Evolutionary conservation across 2,329 filamentous ascomycete genomes (phyloP).

Genomic region (Cordyceps javanica): DNA sequence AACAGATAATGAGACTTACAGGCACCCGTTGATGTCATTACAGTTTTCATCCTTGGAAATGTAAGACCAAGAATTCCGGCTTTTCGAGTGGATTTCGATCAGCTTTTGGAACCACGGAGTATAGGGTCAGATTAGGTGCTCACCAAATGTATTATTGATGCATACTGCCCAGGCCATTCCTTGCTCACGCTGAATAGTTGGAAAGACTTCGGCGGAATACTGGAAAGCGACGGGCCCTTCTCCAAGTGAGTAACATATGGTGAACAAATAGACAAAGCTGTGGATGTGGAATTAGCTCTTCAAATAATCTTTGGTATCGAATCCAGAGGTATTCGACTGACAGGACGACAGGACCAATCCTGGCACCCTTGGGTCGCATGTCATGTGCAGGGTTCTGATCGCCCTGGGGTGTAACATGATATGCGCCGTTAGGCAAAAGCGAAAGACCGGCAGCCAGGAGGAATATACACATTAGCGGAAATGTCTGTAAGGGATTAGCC

Average conservation of each 20-base stretch:
- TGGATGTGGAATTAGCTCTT: background rate
- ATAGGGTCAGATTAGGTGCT: background rate
- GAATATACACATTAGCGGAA: slow-evolving; percentile 24
- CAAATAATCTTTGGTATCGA: background rate
- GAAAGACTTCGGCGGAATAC: slow-evolving; percentile 61
- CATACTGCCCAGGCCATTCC: slow-evolving; percentile 60
- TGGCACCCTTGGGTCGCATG: slow-evolving; percentile 14
- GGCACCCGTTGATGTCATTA: slow-evolving; percentile 26
- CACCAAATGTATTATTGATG: slow-evolving; percentile 24
- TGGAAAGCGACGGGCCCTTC: slow-evolving; percentile 60
- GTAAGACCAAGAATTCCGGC: slow-evolving; percentile 50
- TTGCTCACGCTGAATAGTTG: slow-evolving; percentile 58
- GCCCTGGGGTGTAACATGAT: slow-evolving; percentile 8
- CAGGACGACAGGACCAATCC: slow-evolving; percentile 17
- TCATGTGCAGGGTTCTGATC: slow-evolving; percentile 15
- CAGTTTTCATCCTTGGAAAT: slow-evolving; percentile 37
- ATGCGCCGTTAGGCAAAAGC: slow-evolving; percentile 16
- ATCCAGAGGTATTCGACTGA: slow-evolving; percentile 11
- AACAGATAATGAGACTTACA: slow-evolving; percentile 17
- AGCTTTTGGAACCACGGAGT: background rate
- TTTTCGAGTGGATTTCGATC: background rate
- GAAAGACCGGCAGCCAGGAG: slow-evolving; percentile 22
- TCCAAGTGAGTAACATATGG: slow-evolving; percentile 29
- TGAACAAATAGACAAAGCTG: slow-evolving; percentile 24
- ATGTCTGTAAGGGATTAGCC: slow-evolving; percentile 18